A percentile compares a stretch with the other conserved stretches of the same genome.
Conservation (phyloP, 2,329 filamentous ascomycete genomes). For the Botrytis hyacinthi region DNA sequence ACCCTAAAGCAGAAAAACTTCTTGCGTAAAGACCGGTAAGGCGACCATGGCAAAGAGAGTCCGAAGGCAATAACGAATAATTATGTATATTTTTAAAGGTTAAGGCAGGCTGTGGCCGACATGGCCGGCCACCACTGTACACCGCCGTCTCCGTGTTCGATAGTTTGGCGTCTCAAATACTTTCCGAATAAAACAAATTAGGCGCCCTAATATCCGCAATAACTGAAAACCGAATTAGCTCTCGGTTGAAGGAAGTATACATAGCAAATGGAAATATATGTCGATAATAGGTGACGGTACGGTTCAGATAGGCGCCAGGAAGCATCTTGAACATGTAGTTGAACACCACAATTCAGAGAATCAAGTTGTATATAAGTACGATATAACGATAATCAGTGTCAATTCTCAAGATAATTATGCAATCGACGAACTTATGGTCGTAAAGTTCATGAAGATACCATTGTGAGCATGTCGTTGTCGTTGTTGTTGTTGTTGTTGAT, state of each 20-base stretch:
- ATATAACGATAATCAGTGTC: neutral
- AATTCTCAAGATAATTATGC: neutral
- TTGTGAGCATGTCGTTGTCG: neutral
- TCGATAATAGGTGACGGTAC: neutral
- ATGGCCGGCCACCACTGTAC: neutral
- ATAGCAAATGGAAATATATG: neutral
- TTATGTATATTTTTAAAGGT: neutral
- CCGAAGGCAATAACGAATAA: conserved; percentile 7
- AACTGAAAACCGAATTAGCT: neutral
- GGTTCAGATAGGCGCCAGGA: neutral
- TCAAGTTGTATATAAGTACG: too few relatives aligned
- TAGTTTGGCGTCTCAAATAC: neutral
- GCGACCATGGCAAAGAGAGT: neutral
- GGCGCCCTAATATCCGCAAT: neutral
- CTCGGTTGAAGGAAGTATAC: neutral
- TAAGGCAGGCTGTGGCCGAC: neutral
- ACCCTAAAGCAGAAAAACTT: neutral
- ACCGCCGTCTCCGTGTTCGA: neutral
- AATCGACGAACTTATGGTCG: neutral
- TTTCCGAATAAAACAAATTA: neutral
- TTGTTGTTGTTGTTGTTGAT: neutral
- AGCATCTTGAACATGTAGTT: neutral
- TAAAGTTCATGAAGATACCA: neutral
- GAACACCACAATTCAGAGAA: too few relatives aligned
- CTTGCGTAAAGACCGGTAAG: neutral